Percentiles rank a stretch among this genome's conserved stretches.
Conservation (phyloP, 2,329 filamentous ascomycete species). For the Hortaea werneckii region DNA sequence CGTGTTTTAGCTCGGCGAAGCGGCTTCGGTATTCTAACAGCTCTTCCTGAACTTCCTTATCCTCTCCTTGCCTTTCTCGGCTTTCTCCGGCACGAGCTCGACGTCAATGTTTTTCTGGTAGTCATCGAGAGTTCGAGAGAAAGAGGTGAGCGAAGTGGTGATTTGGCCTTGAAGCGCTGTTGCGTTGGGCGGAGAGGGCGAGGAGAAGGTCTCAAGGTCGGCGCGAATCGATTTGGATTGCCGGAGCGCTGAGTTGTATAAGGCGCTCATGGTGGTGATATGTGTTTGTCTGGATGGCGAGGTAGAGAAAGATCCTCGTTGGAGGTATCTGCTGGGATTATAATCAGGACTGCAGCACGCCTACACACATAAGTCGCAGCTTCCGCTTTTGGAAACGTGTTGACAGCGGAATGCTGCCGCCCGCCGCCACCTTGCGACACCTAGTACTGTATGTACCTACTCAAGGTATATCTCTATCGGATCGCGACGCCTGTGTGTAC, state of each 20-base stretch:
- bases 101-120: slow-evolving; percentile 77
- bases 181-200: slow-evolving; percentile 47
- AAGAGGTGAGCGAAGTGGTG: slow-evolving; percentile 67
- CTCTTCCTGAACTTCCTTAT: slow-evolving; percentile 78
- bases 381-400: neutral
- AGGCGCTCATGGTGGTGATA: slow-evolving; percentile 13
- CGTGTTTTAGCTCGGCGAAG: slow-evolving; percentile 66
- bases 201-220: slow-evolving; percentile 62
- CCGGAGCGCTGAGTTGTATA: slow-evolving; percentile 78
- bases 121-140: slow-evolving; percentile 84
- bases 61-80: slow-evolving; percentile 79
- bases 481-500: too few species aligned
- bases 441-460: too few species aligned
- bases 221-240: slow-evolving; percentile 71
- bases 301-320: too few species aligned
- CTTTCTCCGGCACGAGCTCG: slow-evolving; percentile 82
- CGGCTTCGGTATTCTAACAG: slow-evolving; percentile 68
- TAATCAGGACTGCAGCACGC: neutral
- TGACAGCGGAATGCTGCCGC: neutral
- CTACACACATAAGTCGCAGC: neutral
- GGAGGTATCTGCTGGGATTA: neutral
- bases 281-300: neutral
- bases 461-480: too few species aligned
- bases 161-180: slow-evolving; percentile 52
- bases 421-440: neutral